Conservation (phyloP, 129 eudicot genomes). For the Centrapalus pauciflorus region DNA sequence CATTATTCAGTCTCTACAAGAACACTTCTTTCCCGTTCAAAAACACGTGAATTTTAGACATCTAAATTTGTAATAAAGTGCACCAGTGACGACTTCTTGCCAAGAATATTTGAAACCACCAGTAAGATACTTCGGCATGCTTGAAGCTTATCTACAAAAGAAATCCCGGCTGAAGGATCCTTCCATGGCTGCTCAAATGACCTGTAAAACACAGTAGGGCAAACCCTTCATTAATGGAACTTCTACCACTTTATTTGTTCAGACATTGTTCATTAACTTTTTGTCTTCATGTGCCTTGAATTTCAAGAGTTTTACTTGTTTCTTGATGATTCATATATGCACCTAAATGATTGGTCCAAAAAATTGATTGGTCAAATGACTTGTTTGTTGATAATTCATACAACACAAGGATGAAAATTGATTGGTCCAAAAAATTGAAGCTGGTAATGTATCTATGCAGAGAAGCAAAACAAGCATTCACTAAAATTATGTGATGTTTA, state of each 20-base stretch:
- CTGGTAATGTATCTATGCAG: no score
- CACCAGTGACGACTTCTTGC: conserved; percentile 32
- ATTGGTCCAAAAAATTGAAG: neutral
- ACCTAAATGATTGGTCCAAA: neutral
- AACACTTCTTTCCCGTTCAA: conserved; percentile 59
- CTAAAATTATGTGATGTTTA: neutral
- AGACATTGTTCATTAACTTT: no score
- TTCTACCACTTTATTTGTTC: no score
- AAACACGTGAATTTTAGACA: conserved; percentile 37
- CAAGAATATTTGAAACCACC: conserved; percentile 38
- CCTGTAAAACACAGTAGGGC: conserved; percentile 30
- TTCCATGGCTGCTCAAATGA: conserved; percentile 66
- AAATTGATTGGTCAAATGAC: neutral
- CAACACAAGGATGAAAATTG: neutral
- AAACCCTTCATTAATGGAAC: no score
- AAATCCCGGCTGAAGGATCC: conserved; percentile 30
- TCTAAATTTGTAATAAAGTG: conserved; percentile 37
- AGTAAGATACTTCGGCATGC: conserved; percentile 61
- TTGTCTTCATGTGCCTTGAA: no score
- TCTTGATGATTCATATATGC: neutral
- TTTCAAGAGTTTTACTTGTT: neutral
- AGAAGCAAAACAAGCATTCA: no score
- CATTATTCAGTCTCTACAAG: conserved; percentile 32
- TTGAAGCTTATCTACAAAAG: conserved; percentile 44
- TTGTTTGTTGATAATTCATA: neutral